Percentiles rank a stretch among this genome's conserved stretches.
phyloP scores from a whole-genome alignment of 2,329 filamentous ascomycete genomes.

The Periglandula ipomoeae region DNA sequence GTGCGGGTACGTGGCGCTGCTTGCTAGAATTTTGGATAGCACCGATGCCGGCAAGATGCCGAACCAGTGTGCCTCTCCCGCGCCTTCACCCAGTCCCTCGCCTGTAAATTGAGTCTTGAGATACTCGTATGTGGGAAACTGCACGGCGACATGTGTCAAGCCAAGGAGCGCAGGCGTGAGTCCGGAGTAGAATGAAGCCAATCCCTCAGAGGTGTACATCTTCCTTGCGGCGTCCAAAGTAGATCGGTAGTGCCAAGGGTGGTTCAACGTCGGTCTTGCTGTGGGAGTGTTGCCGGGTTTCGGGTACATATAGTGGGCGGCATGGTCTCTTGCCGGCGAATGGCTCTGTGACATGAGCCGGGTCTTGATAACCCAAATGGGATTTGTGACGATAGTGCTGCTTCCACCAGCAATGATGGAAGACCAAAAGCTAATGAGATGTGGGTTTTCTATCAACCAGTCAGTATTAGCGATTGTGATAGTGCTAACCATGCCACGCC shows the following conservation, averaged over 20 bases:
- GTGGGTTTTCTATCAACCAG: slow-evolving; percentile 53
- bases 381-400: slow-evolving; percentile 90
- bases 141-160: slow-evolving; percentile 89
- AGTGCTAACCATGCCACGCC: neutral
- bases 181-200: slow-evolving; percentile 89
- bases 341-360: slow-evolving; percentile 89
- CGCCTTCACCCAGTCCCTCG: slow-evolving; percentile 67
- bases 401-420: slow-evolving; percentile 85
- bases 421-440: slow-evolving; percentile 76
- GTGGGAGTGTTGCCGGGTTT: slow-evolving; percentile 45
- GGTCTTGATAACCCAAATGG: slow-evolving; percentile 99
- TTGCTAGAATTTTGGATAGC: slow-evolving; percentile 87
- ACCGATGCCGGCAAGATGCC: slow-evolving; percentile 85
- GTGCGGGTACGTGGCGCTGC: slow-evolving; percentile 92
- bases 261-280: slow-evolving; percentile 44
- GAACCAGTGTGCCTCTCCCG: slow-evolving; percentile 55
- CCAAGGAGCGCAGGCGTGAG: slow-evolving; percentile 86
- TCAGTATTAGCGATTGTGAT: neutral
- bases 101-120: slow-evolving; percentile 88
- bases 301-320: slow-evolving; percentile 36
- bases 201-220: slow-evolving; percentile 87
- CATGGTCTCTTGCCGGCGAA: slow-evolving; percentile 35
- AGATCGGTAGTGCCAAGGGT: slow-evolving; percentile 85
- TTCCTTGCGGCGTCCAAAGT: slow-evolving; percentile 88
- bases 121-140: slow-evolving; percentile 93